These are phyloP conservation scores for Dorcoceras hygrometricum DNA, from an alignment of 257 asterid species.

Conservation along the genomic window DNA sequence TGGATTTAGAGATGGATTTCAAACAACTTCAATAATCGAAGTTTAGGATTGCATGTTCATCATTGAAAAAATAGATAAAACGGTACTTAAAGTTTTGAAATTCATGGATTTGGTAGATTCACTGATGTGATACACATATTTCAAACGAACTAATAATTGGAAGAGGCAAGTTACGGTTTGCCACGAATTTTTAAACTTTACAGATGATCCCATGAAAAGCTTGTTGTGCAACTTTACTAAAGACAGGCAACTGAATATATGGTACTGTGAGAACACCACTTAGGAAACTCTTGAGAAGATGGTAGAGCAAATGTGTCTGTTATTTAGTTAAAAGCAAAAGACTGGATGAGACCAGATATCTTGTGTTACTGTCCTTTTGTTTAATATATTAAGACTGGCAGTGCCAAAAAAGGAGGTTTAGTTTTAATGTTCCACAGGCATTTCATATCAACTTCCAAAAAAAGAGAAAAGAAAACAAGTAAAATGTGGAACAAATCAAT, in stretches of 20 bases:
- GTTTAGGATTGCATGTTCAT: neutral
- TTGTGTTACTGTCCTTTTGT: constrained; percentile 3
- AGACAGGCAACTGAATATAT: neutral
- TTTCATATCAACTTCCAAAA: neutral
- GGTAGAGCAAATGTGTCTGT: neutral
- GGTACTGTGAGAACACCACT: neutral
- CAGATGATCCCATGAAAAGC: neutral
- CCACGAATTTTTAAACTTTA: no score
- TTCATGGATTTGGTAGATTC: constrained; percentile 3
- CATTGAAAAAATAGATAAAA: no score
- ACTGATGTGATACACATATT: neutral
- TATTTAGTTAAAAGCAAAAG: constrained; percentile 3
- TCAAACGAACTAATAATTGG: neutral
- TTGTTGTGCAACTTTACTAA: constrained; percentile 4
- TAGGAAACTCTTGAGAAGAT: constrained; percentile 7
- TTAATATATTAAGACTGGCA: constrained; percentile 6
- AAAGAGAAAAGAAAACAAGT: neutral
- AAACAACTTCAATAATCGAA: neutral
- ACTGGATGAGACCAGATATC: constrained; percentile 8
- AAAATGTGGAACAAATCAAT: constrained; percentile 15
- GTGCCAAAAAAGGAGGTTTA: neutral
- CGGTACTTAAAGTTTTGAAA: neutral
- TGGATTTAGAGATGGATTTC: no score
- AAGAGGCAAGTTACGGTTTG: no score
- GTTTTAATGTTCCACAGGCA: neutral